These are phyloP conservation scores for Geranium rotundifolium DNA, from an alignment of 345 rosid genomes.

Conservation along the genomic window DNA sequence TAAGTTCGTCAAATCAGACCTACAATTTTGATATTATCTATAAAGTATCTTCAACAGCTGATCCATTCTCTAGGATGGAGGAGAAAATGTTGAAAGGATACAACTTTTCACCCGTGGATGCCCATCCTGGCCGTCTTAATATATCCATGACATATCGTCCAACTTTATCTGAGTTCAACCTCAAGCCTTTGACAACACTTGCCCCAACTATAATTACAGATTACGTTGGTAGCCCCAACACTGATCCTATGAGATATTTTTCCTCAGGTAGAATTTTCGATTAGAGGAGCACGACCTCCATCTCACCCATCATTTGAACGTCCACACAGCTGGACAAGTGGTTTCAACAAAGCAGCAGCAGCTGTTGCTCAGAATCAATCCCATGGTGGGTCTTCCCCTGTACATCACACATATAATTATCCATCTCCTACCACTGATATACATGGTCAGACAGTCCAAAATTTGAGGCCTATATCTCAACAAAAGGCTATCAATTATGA, in stretches of 20 bases:
- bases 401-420: background rate
- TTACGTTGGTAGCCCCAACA: slow-evolving; percentile 84
- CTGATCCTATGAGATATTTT: slow-evolving; percentile 65
- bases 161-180: slow-evolving; percentile 56
- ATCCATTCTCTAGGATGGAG: slow-evolving; percentile 55
- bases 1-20: slow-evolving; percentile 43
- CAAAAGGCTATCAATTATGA: slow-evolving; percentile 32
- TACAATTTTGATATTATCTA: slow-evolving; percentile 56
- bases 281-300: slow-evolving; percentile 39
- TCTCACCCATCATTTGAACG: slow-evolving; percentile 42
- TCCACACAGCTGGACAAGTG: slow-evolving; percentile 95
- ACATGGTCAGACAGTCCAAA: slow-evolving; percentile 28
- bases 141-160: slow-evolving; percentile 56
- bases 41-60: slow-evolving; percentile 72
- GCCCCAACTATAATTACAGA: slow-evolving; percentile 71
- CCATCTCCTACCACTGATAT: too few species aligned
- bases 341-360: slow-evolving; percentile 42
- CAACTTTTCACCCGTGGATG: slow-evolving; percentile 59
- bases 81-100: slow-evolving; percentile 49
- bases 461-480: slow-evolving; percentile 20
- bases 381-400: slow-evolving; percentile 41
- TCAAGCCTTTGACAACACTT: slow-evolving; percentile 45
- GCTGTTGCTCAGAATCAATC: slow-evolving; percentile 32
- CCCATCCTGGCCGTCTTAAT: slow-evolving; percentile 58
- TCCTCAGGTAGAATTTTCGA: slow-evolving; percentile 56